Percentiles rank a stretch among this genome's conserved stretches.
Conservation (phyloP, 2,329 filamentous ascomycete genomes). For the Lachnellula suecica region DNA sequence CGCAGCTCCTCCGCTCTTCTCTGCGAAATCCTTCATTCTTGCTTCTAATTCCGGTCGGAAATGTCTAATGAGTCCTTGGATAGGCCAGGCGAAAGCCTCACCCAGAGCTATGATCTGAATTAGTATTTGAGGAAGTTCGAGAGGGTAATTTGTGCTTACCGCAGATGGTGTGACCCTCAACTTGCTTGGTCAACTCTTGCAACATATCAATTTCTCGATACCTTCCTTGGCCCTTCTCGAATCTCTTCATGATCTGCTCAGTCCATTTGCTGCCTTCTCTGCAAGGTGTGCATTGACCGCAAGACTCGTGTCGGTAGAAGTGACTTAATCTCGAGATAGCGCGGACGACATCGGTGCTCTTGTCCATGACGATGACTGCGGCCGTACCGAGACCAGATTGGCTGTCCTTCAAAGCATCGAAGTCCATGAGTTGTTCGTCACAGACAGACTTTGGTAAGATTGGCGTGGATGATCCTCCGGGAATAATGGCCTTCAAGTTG, state of each 20-base stretch:
- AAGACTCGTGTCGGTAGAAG: constrained; percentile 98
- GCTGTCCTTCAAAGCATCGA: constrained; percentile 95
- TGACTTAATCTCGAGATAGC: constrained; percentile 89
- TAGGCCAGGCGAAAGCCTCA: constrained; percentile 97
- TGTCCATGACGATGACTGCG: constrained; percentile 98
- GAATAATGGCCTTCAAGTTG: constrained; percentile 92
- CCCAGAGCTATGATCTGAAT: constrained; percentile 64
- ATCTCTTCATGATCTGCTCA: constrained; percentile 96
- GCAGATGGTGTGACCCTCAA: constrained; percentile 98
- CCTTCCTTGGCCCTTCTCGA: constrained; percentile 86
- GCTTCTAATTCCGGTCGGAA: constrained; percentile 96
- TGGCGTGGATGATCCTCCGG: constrained; percentile 93
- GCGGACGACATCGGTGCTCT: constrained; percentile 92
- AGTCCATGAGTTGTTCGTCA: constrained; percentile 98
- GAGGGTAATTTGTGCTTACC: constrained; percentile 54
- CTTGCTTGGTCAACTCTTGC: constrained; percentile 98
- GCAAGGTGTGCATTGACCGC: constrained; percentile 99
- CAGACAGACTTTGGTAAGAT: constrained; percentile 88
- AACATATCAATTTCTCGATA: constrained; percentile 98
- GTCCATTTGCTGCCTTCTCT: constrained; percentile 99
- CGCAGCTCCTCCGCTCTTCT: constrained; percentile 69
- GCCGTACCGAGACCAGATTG: constrained; percentile 97
- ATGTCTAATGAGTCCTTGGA: constrained; percentile 96
- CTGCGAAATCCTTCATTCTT: constrained; percentile 78
- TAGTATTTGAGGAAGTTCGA: constrained; percentile 9